Evolutionary conservation across 1,284 basidiomycete genomes (phyloP).

Genomic region (Tilletiopsis washingtonensis): DNA sequence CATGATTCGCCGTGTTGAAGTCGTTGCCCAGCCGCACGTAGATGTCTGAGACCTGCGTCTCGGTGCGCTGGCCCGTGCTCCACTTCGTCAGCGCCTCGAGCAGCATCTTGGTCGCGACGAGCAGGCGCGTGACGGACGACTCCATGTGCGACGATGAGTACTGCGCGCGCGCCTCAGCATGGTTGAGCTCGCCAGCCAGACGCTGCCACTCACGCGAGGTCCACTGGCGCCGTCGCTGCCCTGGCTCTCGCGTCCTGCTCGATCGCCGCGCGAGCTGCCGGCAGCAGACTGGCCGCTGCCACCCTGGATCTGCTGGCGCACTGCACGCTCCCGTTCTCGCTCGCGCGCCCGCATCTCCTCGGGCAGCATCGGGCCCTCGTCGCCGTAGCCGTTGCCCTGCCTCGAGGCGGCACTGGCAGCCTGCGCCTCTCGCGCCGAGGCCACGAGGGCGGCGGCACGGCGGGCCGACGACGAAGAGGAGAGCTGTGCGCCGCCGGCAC

Average conservation of each 20-base stretch:
- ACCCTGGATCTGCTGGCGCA: not conserved
- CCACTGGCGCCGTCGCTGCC: not conserved
- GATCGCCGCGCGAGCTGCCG: too few relatives aligned
- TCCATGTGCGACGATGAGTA: conserved; percentile 56
- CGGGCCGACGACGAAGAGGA: not conserved
- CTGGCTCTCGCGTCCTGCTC: not conserved
- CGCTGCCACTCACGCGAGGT: not conserved
- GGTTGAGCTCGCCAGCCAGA: not conserved
- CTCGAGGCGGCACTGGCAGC: not conserved
- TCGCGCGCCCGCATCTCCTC: conserved; percentile 1
- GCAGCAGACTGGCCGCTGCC: too few relatives aligned
- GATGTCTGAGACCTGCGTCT: conserved; percentile 83
- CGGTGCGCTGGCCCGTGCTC: conserved; percentile 59
- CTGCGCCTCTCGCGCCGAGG: not conserved
- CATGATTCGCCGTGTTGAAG: conserved; percentile 85
- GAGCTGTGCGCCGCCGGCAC: too few relatives aligned
- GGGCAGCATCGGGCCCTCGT: not conserved
- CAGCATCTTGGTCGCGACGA: conserved; percentile 90
- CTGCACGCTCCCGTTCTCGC: not conserved
- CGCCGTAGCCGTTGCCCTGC: not conserved
- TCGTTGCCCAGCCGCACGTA: conserved; percentile 95
- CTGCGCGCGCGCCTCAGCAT: not conserved
- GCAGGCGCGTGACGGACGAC: conserved; percentile 80
- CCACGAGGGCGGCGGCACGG: not conserved
- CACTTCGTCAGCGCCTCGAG: conserved; percentile 75